A percentile compares a stretch with the other conserved stretches of the same genome.
These are phyloP conservation scores for Nevesoporus exiguus DNA, from an alignment of 768 basidiomycete species.

Conservation along the genomic window DNA sequence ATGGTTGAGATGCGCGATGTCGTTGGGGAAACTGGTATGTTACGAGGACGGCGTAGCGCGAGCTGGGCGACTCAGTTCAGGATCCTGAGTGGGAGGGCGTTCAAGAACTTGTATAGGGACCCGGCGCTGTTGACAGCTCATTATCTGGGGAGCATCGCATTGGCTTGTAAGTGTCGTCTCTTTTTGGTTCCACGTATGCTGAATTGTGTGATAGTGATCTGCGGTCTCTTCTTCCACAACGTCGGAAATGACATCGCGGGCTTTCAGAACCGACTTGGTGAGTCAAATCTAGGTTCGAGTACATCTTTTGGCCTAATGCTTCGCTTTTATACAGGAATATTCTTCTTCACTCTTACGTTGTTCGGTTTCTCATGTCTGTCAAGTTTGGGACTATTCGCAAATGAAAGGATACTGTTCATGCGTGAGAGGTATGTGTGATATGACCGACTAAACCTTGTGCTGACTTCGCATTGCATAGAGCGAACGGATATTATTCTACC, in stretches of 20 bases:
- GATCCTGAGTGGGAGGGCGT: conserved; percentile 92
- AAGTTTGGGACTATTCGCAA: conserved; percentile 90
- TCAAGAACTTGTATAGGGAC: conserved; percentile 97
- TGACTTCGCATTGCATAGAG: conserved; percentile 42
- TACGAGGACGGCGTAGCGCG: conserved; percentile 76
- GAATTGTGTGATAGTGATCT: conserved; percentile 55
- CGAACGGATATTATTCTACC: conserved; percentile 97
- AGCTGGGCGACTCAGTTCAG: conserved; percentile 88
- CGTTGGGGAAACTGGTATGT: conserved; percentile 58
- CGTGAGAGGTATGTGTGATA: conserved; percentile 73
- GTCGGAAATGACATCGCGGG: conserved; percentile 93
- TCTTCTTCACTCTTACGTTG: conserved; percentile 95
- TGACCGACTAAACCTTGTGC: neutral
- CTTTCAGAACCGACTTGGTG: conserved; percentile 92
- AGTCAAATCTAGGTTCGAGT: conserved; percentile 8
- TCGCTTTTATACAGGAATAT: conserved; percentile 54
- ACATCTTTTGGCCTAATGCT: neutral
- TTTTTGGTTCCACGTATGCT: neutral
- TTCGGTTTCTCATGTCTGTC: conserved; percentile 97
- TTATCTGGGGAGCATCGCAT: conserved; percentile 76
- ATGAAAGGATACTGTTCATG: conserved; percentile 95
- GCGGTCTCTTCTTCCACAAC: conserved; percentile 90
- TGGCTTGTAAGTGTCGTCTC: conserved; percentile 64
- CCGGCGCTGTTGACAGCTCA: conserved; percentile 89
- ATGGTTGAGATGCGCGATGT: conserved; percentile 60